Evolutionary conservation across 23 red algal genomes (phyloP).

Genomic region (Gracilaria gracilis): DNA sequence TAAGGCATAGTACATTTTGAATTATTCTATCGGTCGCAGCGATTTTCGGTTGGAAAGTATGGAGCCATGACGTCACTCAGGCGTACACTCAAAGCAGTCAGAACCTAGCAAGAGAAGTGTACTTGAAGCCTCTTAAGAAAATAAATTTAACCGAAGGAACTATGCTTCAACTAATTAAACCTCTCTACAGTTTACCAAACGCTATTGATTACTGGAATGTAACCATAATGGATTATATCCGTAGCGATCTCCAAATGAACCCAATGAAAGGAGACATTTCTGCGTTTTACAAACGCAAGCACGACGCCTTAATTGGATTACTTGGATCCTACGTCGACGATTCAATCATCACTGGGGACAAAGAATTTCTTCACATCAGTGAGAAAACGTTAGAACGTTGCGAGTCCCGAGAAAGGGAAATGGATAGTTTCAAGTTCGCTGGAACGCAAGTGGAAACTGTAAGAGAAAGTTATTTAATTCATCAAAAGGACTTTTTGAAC

Average conservation of each 20-base stretch:
- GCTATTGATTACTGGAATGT: slow-evolving; percentile 11
- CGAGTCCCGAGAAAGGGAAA: not conserved
- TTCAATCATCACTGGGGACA: slow-evolving; percentile 1
- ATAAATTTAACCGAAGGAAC: not conserved
- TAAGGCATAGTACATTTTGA: not conserved
- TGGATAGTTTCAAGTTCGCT: not conserved
- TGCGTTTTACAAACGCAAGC: not conserved
- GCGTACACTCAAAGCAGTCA: slow-evolving; percentile 1
- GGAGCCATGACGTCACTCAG: slow-evolving; percentile 21
- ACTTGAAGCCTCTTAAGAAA: not conserved
- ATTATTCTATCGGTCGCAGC: not conserved
- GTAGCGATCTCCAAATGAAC: not conserved
- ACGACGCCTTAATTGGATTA: not conserved
- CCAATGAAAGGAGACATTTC: slow-evolving; percentile 1
- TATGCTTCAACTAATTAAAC: not conserved
- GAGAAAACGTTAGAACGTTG: not conserved
- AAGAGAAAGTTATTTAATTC: not conserved
- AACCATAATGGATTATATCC: not conserved
- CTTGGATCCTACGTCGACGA: not conserved
- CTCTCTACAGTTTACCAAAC: slow-evolving; percentile 7
- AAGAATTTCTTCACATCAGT: not conserved
- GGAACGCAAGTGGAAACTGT: not conserved
- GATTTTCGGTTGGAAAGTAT: not conserved
- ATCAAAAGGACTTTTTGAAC: not conserved
- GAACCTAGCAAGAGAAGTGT: not conserved